Conservation (phyloP, 73 alveolate genomes). For the Paramecium biaurelia region DNA sequence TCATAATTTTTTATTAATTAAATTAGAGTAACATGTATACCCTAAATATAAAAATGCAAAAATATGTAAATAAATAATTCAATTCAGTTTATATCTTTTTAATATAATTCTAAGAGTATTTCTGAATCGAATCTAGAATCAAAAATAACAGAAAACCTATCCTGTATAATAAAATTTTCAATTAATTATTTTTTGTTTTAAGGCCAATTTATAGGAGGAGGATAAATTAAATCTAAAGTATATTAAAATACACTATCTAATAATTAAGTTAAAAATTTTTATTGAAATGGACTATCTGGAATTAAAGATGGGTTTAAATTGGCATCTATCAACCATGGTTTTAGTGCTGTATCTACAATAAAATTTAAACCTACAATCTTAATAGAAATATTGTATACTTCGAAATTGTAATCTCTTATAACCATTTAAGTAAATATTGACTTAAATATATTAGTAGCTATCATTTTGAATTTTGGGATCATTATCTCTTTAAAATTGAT, state of each 20-base stretch:
- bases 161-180: neutral
- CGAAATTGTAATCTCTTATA: neutral
- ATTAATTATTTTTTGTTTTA: neutral
- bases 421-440: neutral
- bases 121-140: conserved; percentile 45
- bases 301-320: neutral
- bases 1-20: no score
- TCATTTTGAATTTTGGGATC: neutral
- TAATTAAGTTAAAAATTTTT: neutral
- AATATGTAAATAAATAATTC: neutral
- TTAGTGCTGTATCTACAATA: neutral
- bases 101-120: neutral
- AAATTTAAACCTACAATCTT: neutral
- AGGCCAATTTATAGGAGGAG: conserved; percentile 43
- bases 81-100: neutral
- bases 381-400: neutral
- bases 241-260: neutral
- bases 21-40: neutral
- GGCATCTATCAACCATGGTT: conserved; percentile 41
- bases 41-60: neutral
- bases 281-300: neutral
- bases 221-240: neutral
- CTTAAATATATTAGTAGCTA: neutral
- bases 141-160: neutral
- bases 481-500: neutral